Conservation (phyloP, 345 rosid genomes). For the Pistacia atlantica region DNA sequence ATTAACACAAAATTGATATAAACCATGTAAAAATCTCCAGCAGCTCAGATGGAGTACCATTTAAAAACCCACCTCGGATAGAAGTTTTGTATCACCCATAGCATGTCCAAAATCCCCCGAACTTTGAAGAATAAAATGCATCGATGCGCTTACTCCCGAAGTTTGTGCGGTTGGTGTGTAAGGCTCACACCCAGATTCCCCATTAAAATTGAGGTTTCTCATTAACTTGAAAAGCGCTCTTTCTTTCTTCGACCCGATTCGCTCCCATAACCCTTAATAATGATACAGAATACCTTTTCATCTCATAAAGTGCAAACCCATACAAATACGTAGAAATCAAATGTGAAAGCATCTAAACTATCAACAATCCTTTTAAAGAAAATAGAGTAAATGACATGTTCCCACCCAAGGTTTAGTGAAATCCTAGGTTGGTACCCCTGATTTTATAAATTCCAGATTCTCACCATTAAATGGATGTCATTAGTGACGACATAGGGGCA, state of each 20-base stretch:
- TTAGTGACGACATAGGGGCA: too few relatives aligned
- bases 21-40: conserved; percentile 7
- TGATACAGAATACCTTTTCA: conserved; percentile 17
- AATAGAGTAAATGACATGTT: too few relatives aligned
- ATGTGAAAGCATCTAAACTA: neutral
- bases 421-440: too few relatives aligned
- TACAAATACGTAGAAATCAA: neutral
- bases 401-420: too few relatives aligned
- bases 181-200: conserved; percentile 87
- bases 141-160: conserved; percentile 63
- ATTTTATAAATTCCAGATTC: too few relatives aligned
- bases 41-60: neutral
- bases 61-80: conserved; percentile 70
- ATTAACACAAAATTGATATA: too few relatives aligned
- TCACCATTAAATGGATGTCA: too few relatives aligned
- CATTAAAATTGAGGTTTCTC: conserved; percentile 94
- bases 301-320: conserved; percentile 1
- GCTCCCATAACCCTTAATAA: conserved; percentile 86
- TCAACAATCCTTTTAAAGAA: neutral
- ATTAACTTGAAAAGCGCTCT: conserved; percentile 89
- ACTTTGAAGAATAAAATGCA: conserved; percentile 85
- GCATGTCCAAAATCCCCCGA: conserved; percentile 98
- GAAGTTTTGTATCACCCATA: conserved; percentile 96
- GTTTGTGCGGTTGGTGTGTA: conserved; percentile 68
- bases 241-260: conserved; percentile 96